These are phyloP conservation scores for Tetragonia tetragonoides DNA, from an alignment of 148 eudicot genomes.

Conservation along the genomic window DNA sequence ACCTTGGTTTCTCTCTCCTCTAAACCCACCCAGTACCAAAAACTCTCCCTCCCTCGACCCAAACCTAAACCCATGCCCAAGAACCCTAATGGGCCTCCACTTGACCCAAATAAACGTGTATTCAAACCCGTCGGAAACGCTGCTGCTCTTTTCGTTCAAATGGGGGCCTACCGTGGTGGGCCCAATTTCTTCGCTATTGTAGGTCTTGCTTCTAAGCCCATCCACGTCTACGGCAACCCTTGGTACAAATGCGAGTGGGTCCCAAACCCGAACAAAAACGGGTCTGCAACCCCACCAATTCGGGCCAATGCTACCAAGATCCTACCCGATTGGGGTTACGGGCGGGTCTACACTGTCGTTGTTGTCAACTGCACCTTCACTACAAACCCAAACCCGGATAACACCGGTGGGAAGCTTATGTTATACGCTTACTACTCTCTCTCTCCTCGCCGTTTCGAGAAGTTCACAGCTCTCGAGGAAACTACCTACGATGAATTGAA, in stretches of 20 bases:
- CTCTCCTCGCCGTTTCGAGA: conserved; percentile 35
- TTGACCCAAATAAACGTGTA: background rate
- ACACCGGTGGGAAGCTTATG: conserved; percentile 43
- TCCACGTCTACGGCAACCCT: conserved; percentile 44
- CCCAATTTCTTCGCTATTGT: conserved; percentile 36
- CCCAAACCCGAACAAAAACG: conserved; percentile 15
- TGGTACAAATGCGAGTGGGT: conserved; percentile 60
- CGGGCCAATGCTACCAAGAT: conserved; percentile 43
- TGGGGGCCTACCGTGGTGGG: conserved; percentile 67
- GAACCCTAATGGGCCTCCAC: conserved; percentile 32
- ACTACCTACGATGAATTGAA: conserved; percentile 26
- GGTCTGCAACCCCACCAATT: background rate
- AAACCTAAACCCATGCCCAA: background rate
- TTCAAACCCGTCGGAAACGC: conserved; percentile 53
- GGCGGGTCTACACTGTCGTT: conserved; percentile 55
- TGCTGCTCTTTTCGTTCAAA: conserved; percentile 52
- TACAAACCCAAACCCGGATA: conserved; percentile 26
- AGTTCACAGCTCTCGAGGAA: conserved; percentile 48
- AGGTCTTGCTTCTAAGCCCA: conserved; percentile 53
- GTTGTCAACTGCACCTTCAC: conserved; percentile 55
- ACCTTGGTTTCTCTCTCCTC: conserved; percentile 14
- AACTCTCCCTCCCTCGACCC: background rate
- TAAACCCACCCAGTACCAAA: background rate
- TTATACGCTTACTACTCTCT: conserved; percentile 50
- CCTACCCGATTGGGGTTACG: conserved; percentile 76